Percentiles rank a stretch among this genome's conserved stretches.
These are phyloP conservation scores for Leccinum subgranulosum DNA, from an alignment of 768 basidiomycete genomes.

Conservation along the genomic window DNA sequence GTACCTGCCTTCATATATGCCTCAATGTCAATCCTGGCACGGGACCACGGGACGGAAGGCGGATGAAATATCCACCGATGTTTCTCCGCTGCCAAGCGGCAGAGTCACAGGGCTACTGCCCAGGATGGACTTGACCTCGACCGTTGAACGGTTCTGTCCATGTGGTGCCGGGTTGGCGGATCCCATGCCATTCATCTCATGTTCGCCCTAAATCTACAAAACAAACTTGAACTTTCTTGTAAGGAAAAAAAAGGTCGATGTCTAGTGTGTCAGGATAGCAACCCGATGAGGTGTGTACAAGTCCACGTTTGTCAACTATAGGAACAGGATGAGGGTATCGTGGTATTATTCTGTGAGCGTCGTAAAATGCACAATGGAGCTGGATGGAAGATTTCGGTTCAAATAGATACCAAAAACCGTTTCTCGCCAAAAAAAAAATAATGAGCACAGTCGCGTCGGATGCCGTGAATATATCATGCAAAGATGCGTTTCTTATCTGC, in stretches of 20 bases:
- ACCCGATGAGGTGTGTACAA: constrained; percentile 17
- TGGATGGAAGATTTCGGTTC: constrained; percentile 21
- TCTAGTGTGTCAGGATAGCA: constrained; percentile 17
- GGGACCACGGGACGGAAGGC: not conserved
- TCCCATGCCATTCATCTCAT: constrained; percentile 1
- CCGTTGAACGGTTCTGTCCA: not conserved
- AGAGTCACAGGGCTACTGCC: constrained; percentile 1
- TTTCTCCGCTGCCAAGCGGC: constrained; percentile 13
- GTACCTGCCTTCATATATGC: not conserved
- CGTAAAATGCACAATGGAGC: constrained; percentile 28
- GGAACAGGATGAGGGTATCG: constrained; percentile 34
- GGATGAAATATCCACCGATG: constrained; percentile 8
- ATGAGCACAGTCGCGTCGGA: constrained; percentile 11
- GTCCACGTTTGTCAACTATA: constrained; percentile 26
- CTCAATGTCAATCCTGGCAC: not conserved
- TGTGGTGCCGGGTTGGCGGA: not conserved
- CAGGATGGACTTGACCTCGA: not conserved
- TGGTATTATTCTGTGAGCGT: constrained; percentile 32
- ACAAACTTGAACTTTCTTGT: constrained; percentile 1
- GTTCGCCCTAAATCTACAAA: constrained; percentile 22
- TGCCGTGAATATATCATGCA: constrained; percentile 30
- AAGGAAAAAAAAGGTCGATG: constrained; percentile 8
- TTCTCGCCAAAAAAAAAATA: constrained; percentile 15
- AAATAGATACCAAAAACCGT: constrained; percentile 30
- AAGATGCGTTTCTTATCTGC: constrained; percentile 12